Evolutionary conservation across 805 yeast genomes (phyloP).

Genomic region (Ogataea siamensis): DNA sequence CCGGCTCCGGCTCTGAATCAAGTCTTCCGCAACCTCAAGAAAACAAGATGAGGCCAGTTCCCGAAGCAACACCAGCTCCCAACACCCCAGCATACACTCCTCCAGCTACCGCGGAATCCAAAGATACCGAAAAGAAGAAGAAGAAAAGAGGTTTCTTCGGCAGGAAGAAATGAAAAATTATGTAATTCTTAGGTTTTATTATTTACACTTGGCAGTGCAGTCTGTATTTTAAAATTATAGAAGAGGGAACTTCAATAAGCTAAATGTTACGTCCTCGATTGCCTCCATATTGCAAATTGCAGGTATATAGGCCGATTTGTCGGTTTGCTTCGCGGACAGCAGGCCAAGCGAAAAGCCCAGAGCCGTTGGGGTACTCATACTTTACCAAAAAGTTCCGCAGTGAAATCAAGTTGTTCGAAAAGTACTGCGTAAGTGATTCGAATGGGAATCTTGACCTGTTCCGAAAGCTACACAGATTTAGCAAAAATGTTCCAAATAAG

Average conservation of each 20-base stretch:
- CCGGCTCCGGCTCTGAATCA: constrained; percentile 8
- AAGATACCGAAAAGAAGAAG: constrained; percentile 36
- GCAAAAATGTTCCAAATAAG: constrained; percentile 7
- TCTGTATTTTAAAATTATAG: not conserved
- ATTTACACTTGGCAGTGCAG: constrained; percentile 1
- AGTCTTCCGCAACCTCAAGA: constrained; percentile 10
- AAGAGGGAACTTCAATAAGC: not conserved
- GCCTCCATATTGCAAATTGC: not conserved
- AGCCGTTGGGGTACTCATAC: constrained; percentile 27
- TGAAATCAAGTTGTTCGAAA: constrained; percentile 20
- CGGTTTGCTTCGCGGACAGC: not conserved
- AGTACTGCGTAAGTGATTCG: constrained; percentile 12
- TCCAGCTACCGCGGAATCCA: constrained; percentile 25
- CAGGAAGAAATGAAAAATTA: constrained; percentile 46
- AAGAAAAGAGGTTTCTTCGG: constrained; percentile 77
- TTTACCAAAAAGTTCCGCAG: constrained; percentile 19
- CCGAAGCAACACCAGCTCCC: constrained; percentile 35
- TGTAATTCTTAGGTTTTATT: constrained; percentile 16
- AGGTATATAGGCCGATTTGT: not conserved
- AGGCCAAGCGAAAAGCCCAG: not conserved
- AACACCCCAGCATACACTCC: constrained; percentile 56
- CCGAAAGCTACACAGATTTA: constrained; percentile 15
- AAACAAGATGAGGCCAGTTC: constrained; percentile 21
- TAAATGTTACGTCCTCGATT: not conserved
- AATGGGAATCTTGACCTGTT: constrained; percentile 16